These are phyloP conservation scores for Agaricus subrufescens DNA, from an alignment of 768 basidiomycete genomes.

Conservation along the genomic window DNA sequence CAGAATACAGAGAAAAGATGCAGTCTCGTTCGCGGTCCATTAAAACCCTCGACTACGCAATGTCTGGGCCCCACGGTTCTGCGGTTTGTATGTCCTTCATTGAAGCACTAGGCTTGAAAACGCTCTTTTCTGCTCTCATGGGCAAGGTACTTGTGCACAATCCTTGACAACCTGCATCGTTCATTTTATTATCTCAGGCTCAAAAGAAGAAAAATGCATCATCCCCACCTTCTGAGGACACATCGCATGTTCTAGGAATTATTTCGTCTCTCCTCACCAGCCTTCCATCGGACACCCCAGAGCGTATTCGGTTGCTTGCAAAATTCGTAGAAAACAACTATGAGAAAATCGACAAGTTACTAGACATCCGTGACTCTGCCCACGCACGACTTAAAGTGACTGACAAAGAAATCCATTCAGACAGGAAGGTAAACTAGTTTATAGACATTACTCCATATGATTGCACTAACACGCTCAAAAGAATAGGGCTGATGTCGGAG, in stretches of 20 bases:
- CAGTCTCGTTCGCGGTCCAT: conserved; percentile 80
- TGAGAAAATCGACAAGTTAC: conserved; percentile 90
- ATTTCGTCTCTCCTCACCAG: conserved; percentile 85
- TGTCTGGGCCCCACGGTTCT: conserved; percentile 71
- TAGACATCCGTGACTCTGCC: conserved; percentile 80
- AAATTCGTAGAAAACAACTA: conserved; percentile 95
- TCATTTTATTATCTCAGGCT: conserved; percentile 21
- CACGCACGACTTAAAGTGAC: conserved; percentile 51
- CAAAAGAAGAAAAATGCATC: conserved; percentile 62
- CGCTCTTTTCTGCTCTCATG: conserved; percentile 89
- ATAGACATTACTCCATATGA: not conserved
- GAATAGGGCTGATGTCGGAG: conserved; percentile 54
- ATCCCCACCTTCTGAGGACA: conserved; percentile 69
- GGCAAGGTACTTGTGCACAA: conserved; percentile 61
- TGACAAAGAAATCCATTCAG: conserved; percentile 64
- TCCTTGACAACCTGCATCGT: not conserved
- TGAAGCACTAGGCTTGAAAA: conserved; percentile 83
- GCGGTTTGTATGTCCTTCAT: conserved; percentile 80
- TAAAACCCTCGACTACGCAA: conserved; percentile 88
- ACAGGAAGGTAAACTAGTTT: conserved; percentile 51
- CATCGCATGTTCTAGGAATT: conserved; percentile 83
- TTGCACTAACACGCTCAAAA: conserved; percentile 18
- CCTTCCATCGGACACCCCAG: conserved; percentile 77
- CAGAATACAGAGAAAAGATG: conserved; percentile 62
- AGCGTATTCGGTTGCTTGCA: conserved; percentile 75